phyloP scores from a whole-genome alignment of 2,329 filamentous ascomycete genomes.

The Westerdykella sp. region DNA sequence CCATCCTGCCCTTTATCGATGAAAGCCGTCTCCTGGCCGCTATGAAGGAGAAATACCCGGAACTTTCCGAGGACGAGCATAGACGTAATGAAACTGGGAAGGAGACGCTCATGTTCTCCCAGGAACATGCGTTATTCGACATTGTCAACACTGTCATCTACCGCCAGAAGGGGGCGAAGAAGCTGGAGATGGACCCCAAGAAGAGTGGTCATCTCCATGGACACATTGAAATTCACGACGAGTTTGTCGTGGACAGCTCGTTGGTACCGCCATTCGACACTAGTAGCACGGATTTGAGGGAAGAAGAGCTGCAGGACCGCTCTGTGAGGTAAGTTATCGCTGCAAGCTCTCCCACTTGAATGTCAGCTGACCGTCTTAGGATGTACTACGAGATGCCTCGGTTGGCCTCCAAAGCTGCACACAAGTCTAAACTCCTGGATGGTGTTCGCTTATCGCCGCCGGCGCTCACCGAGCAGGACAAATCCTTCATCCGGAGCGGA shows the following conservation, averaged over 20 bases:
- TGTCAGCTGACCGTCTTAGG: slow-evolving; percentile 44
- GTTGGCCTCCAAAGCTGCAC: slow-evolving; percentile 53
- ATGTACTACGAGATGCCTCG: slow-evolving; percentile 81
- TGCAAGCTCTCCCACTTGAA: background rate
- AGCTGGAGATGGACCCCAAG: slow-evolving; percentile 67
- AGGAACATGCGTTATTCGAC: slow-evolving; percentile 77
- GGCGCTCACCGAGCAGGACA: slow-evolving; percentile 62
- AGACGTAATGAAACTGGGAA: slow-evolving; percentile 72
- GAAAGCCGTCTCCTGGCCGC: slow-evolving; percentile 77
- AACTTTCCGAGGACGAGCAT: slow-evolving; percentile 69
- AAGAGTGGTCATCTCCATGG: slow-evolving; percentile 74
- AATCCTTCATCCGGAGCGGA: slow-evolving; percentile 57
- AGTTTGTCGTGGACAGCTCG: slow-evolving; percentile 76
- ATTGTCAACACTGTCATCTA: slow-evolving; percentile 82
- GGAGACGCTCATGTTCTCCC: slow-evolving; percentile 78
- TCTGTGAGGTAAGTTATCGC: slow-evolving; percentile 64
- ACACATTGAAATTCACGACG: slow-evolving; percentile 71
- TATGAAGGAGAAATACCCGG: slow-evolving; percentile 74
- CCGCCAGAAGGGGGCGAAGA: slow-evolving; percentile 58
- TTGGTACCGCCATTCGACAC: slow-evolving; percentile 70
- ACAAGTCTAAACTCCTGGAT: slow-evolving; percentile 91
- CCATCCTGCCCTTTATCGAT: slow-evolving; percentile 91
- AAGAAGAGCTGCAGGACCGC: slow-evolving; percentile 48
- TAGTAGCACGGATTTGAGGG: slow-evolving; percentile 4
- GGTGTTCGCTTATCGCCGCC: slow-evolving; percentile 69